Percentiles rank a stretch among this genome's conserved stretches.
These are phyloP conservation scores for Colletotrichum somersetense DNA, from an alignment of 2,329 filamentous ascomycete species.

Conservation along the genomic window DNA sequence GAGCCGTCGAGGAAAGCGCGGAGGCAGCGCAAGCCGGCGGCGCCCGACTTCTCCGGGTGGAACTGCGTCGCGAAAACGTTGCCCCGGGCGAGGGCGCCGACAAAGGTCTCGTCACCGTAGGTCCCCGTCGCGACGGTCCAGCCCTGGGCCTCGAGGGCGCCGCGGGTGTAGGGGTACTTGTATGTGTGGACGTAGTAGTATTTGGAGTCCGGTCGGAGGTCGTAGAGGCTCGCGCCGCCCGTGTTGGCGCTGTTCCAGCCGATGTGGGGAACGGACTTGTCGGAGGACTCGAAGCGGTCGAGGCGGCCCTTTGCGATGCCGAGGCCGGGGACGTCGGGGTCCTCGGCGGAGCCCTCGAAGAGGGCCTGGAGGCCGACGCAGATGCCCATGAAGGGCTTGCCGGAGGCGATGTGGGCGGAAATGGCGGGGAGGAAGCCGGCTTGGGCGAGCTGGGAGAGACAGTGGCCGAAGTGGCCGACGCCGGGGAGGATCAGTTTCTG, in stretches of 20 bases:
- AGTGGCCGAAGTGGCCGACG: conserved; percentile 98
- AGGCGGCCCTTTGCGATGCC: conserved; percentile 79
- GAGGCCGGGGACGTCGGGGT: conserved; percentile 77
- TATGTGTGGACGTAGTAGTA: conserved; percentile 99
- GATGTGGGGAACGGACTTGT: conserved; percentile 97
- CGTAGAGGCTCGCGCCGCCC: conserved; percentile 73
- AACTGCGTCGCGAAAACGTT: conserved; percentile 96
- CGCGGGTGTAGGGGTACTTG: conserved; percentile 80
- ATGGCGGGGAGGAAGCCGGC: conserved; percentile 90
- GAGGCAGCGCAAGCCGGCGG: conserved; percentile 85
- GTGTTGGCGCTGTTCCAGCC: conserved; percentile 95
- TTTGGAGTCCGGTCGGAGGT: conserved; percentile 83
- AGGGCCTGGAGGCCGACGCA: conserved; percentile 95
- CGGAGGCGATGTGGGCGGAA: conserved; percentile 82
- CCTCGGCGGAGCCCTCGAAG: conserved; percentile 88
- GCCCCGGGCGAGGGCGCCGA: conserved; percentile 87
- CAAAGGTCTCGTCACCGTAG: conserved; percentile 90
- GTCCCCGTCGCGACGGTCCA: conserved; percentile 93
- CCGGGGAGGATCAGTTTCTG: conserved; percentile 95
- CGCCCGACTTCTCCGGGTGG: conserved; percentile 96
- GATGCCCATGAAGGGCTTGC: conserved; percentile 98
- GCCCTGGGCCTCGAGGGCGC: conserved; percentile 81
- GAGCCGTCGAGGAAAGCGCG: conserved; percentile 87
- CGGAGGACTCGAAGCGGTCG: conserved; percentile 78
- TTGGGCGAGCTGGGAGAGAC: conserved; percentile 83